Evolutionary conservation across 805 yeast species (phyloP), one percentile per base, ranked within the genome.

Genomic region (Helenozyma rhizophorensis): DNA sequence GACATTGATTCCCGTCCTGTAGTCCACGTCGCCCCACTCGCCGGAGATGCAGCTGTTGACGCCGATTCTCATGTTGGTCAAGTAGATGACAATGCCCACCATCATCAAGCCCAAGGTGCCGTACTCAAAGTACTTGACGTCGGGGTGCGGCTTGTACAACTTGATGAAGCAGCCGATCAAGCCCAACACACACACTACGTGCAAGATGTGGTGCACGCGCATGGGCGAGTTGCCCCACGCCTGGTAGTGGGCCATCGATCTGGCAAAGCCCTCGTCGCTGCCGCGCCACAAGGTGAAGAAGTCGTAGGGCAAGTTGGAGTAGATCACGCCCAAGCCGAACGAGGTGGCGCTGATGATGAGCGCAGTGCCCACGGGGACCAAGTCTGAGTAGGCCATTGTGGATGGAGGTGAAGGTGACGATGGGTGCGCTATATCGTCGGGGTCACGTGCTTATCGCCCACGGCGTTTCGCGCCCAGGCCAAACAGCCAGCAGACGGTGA

Each of bases 21-120:
- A 78, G 50, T 84, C 85, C 31, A 93, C 95, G 32, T 90, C 97
- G 45, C 96, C 97, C 97, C 97, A 90, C 39, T 77, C 68, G 27
- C 88, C 89, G 37, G 72, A 59, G 17, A 77, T 48, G 34, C 86
- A 76, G 36, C 89, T 76, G 46, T 73, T 72, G 24, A 80, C 67
- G 34, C 97, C 97, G 33, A 83, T 76, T 53, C 86, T 74, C 46
- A 90, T 68, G 64, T 93, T 93, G 42, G 96, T 83, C 50, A 90
- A 65, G 60, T 88, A 93, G 48, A 90, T 74, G 49, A 90, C 78
- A 27, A 83, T 62, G 13, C 83, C 83, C 23, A 80, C 64, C 57
- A 88, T 80, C 54, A 74, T 74, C 37, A 85, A 71, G n/a, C 76
- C 78, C 46, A 89, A 66, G 9, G 94, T 69, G 27, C 89, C 95